A percentile compares a stretch with the other conserved stretches of the same genome.
phyloP scores from a whole-genome alignment of 495 filamentous ascomycete genomes.

The Neurospora tetrasperma region DNA sequence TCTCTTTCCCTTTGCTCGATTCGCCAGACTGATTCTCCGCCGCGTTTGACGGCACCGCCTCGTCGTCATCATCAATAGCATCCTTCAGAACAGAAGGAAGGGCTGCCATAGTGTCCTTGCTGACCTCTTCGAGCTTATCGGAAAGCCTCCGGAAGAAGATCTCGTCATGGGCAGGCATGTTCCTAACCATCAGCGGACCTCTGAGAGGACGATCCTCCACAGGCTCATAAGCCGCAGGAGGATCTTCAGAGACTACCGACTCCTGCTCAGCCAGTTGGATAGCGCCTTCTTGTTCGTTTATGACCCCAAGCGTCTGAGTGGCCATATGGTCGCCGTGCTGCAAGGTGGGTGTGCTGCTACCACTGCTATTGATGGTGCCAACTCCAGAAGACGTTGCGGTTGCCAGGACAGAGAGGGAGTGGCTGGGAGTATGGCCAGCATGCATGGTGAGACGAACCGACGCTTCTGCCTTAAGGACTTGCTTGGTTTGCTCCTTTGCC shows the following conservation, averaged over 20 bases:
- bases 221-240: conserved; percentile 16
- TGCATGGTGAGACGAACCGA: conserved; percentile 37
- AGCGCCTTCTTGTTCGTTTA: conserved; percentile 2
- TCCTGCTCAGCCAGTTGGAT: not conserved
- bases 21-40: conserved; percentile 1
- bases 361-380: conserved; percentile 29
- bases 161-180: conserved; percentile 37
- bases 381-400: conserved; percentile 26
- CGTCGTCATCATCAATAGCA: conserved; percentile 7
- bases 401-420: conserved; percentile 33
- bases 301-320: conserved; percentile 1
- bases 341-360: conserved; percentile 29
- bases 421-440: conserved; percentile 39
- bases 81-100: conserved; percentile 32
- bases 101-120: conserved; percentile 21
- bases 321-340: conserved; percentile 14
- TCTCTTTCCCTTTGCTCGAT: conserved; percentile 8
- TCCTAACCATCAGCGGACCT: conserved; percentile 35
- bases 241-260: conserved; percentile 9
- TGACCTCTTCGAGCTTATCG: conserved; percentile 33
- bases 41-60: not conserved
- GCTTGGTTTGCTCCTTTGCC: conserved; percentile 26
- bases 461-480: conserved; percentile 31
- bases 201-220: conserved; percentile 29
- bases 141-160: conserved; percentile 33